Evolutionary conservation across 495 filamentous ascomycete species (phyloP).

Genomic region (Xylaria palmicola): DNA sequence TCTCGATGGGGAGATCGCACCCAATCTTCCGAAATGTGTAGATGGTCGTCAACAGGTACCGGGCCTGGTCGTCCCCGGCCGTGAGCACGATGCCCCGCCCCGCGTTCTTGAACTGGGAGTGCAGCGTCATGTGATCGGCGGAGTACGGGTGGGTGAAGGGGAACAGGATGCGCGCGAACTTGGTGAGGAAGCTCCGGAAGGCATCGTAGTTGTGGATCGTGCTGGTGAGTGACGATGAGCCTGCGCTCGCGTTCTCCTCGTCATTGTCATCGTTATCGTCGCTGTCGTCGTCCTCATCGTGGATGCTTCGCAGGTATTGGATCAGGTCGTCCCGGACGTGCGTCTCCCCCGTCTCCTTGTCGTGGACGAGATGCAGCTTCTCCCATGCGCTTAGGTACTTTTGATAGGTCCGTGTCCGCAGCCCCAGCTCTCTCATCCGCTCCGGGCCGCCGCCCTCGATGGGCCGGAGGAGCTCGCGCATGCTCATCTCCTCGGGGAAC

Average conservation of each 20-base stretch:
- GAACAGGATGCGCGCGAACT: slow-evolving; percentile 28
- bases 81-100: slow-evolving; percentile 36
- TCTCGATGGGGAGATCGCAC: slow-evolving; percentile 37
- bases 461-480: slow-evolving; percentile 17
- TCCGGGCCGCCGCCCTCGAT: slow-evolving; percentile 13
- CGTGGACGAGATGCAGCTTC: slow-evolving; percentile 16
- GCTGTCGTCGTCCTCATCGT: slow-evolving; percentile 9
- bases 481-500: slow-evolving; percentile 18
- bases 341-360: slow-evolving; percentile 12
- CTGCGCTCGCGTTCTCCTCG: slow-evolving; percentile 3
- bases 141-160: slow-evolving; percentile 37
- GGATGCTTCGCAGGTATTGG: slow-evolving; percentile 17
- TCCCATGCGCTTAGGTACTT: slow-evolving; percentile 21
- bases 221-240: slow-evolving; percentile 12
- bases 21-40: slow-evolving; percentile 31
- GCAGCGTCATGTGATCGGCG: slow-evolving; percentile 30
- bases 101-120: slow-evolving; percentile 23
- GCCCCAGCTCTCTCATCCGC: slow-evolving; percentile 18
- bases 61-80: slow-evolving; percentile 32
- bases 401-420: slow-evolving; percentile 16
- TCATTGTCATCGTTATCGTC: slow-evolving; percentile 12
- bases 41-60: slow-evolving; percentile 35
- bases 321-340: slow-evolving; percentile 25
- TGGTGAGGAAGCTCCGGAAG: slow-evolving; percentile 26
- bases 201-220: slow-evolving; percentile 32